phyloP scores from a whole-genome alignment of 345 rosid genomes.

The Odontarrhena argentea region DNA sequence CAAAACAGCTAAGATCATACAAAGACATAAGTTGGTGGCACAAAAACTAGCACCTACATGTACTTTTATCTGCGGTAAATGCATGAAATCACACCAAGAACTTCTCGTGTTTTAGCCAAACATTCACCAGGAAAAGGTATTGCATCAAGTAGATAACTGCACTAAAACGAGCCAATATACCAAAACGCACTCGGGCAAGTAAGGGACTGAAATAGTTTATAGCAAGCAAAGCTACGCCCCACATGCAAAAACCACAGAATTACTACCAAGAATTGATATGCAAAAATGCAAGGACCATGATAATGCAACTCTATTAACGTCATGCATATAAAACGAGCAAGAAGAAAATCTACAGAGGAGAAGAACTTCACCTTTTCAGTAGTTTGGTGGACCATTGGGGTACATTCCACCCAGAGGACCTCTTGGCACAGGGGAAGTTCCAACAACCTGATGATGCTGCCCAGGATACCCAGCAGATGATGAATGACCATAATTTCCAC shows the following conservation, averaged over 20 bases:
- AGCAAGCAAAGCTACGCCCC: background rate
- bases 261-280: background rate
- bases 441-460: slow-evolving; percentile 58
- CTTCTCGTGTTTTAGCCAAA: background rate
- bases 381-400: slow-evolving; percentile 65
- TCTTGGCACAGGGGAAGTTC: slow-evolving; percentile 67
- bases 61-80: background rate
- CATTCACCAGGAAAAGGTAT: slow-evolving; percentile 4
- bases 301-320: background rate
- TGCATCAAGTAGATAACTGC: background rate
- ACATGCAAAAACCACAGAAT: too few species aligned
- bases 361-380: slow-evolving; percentile 53
- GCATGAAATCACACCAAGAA: background rate
- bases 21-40: background rate
- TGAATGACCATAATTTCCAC: slow-evolving; percentile 56
- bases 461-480: slow-evolving; percentile 48
- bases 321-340: background rate
- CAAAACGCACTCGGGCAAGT: background rate
- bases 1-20: background rate
- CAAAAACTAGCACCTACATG: background rate
- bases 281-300: slow-evolving; percentile 7
- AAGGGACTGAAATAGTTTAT: background rate
- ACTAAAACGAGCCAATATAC: background rate
- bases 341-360: background rate
- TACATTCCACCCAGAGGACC: slow-evolving; percentile 69